Conservation (phyloP, 2,329 filamentous ascomycete genomes). For the Colletotrichum musae region DNA sequence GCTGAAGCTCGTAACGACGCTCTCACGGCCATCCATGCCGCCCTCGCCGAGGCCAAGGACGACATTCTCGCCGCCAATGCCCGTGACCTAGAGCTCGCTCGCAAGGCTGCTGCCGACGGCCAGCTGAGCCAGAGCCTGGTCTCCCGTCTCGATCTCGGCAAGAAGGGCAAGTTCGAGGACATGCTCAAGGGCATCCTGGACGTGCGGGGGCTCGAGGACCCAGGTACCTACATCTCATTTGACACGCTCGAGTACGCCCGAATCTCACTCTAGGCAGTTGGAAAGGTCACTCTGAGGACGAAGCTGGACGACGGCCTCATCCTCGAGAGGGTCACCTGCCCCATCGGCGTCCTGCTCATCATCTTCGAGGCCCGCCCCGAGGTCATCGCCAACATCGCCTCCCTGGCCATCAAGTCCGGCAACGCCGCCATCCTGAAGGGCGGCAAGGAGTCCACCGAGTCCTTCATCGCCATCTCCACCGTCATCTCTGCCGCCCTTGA, state of each 20-base stretch:
- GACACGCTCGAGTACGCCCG: not conserved
- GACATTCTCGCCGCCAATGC: constrained; percentile 90
- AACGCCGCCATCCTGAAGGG: constrained; percentile 97
- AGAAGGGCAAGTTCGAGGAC: constrained; percentile 94
- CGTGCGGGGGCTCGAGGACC: constrained; percentile 87
- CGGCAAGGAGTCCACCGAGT: constrained; percentile 94
- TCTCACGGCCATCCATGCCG: constrained; percentile 84
- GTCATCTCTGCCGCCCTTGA: constrained; percentile 86
- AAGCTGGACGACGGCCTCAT: constrained; percentile 88
- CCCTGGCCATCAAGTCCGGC: constrained; percentile 95
- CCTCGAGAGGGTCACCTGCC: constrained; percentile 90
- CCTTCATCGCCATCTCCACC: constrained; percentile 91
- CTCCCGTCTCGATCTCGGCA: constrained; percentile 88
- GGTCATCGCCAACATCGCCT: constrained; percentile 98
- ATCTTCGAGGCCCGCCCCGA: constrained; percentile 98
- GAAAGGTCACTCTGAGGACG: constrained; percentile 86
- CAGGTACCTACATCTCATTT: constrained; percentile 70
- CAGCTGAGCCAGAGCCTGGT: constrained; percentile 85
- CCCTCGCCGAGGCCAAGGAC: constrained; percentile 78
- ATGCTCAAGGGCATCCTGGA: constrained; percentile 97
- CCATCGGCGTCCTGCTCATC: constrained; percentile 96
- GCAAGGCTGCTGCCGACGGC: constrained; percentile 80
- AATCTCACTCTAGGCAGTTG: constrained; percentile 68
- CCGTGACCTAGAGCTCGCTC: constrained; percentile 82
- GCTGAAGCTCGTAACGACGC: constrained; percentile 85